Base-by-base conservation (phyloP, 371 early-diverging fungal species). In the Parasitella parasitica region DNA sequence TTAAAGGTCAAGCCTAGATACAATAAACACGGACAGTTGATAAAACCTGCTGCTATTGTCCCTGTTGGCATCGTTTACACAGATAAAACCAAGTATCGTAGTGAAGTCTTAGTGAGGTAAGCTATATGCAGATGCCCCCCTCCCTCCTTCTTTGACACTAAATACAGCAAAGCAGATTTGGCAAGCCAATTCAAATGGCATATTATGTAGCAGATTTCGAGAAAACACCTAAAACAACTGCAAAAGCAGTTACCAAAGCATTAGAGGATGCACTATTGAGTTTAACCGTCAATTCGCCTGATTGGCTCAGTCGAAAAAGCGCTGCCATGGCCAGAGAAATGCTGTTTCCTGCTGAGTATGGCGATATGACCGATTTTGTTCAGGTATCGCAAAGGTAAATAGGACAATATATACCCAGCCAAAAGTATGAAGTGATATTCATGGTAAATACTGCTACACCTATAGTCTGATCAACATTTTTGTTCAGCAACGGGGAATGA, bases 1-100 rank as follows among this genome's bases (percentile, higher is more conserved):
- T 24, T 63, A 46, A 32, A 34, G 7, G 35, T 34, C 20, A 52
- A 28, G 18, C 32, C 35, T 7, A 27, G 35, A 15, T 34, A 30
- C 13, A 53, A 53, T 18, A 30, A 34, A 53, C 8, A 58, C 27
- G 59, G 50, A 3, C 26, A 30, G 24, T 26, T 30, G 8, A 32
- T 37, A 15, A 57, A 30, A n/a, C 59, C 39, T 9, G 62, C 57
- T 27, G 27, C 22, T 22, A 66, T 75, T 20, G 57, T 72, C 16
- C 73, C 71, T 4, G 55, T 57, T 9, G 76, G 73, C 20, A 66
- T 73, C 30, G 57, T 63, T 8, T 76, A 76, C 43, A 59, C 52
- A 2, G 71, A 73, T 13, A 75, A 73, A 46, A 58, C 57, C n/a
- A 71, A 68, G 48, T 75, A 65, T 54, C 69, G 75, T 18, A 72